Evolutionary conservation across 768 basidiomycete species (phyloP).

Genomic region (Lactarius pseudohatsudake): DNA sequence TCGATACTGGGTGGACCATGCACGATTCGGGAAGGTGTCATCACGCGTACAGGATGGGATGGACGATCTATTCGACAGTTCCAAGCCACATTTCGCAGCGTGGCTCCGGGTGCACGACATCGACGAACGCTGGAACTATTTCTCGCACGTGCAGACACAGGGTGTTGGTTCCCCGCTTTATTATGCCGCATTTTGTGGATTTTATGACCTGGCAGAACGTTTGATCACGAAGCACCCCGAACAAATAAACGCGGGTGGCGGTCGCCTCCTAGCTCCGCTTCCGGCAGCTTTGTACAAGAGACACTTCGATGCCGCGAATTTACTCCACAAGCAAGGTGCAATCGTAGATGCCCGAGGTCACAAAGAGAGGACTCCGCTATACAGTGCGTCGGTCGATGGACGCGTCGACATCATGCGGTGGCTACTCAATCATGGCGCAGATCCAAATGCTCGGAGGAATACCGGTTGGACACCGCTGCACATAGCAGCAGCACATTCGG

Average conservation of each 20-base stretch:
- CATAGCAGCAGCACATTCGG: too few species aligned
- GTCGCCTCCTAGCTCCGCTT: background rate
- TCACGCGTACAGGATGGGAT: background rate
- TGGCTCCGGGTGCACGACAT: too few species aligned
- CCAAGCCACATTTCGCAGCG: background rate
- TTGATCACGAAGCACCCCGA: background rate
- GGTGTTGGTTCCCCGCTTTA: too few species aligned
- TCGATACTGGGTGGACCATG: background rate
- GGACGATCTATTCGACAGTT: background rate
- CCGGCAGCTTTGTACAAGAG: background rate
- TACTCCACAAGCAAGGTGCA: background rate
- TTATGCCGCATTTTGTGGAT: too few species aligned
- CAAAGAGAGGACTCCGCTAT: background rate
- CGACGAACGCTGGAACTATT: too few species aligned
- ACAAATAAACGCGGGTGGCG: background rate
- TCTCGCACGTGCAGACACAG: too few species aligned
- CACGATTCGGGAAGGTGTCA: background rate
- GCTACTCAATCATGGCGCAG: background rate
- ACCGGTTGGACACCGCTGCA: background rate
- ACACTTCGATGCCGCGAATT: background rate
- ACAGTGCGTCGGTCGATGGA: background rate
- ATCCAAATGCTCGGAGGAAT: background rate
- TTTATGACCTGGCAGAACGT: too few species aligned
- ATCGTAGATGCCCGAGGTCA: background rate
- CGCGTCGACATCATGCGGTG: background rate